Evolutionary conservation across 208 protist species (phyloP).

Genomic region (Plasmodiophora brassicae): DNA sequence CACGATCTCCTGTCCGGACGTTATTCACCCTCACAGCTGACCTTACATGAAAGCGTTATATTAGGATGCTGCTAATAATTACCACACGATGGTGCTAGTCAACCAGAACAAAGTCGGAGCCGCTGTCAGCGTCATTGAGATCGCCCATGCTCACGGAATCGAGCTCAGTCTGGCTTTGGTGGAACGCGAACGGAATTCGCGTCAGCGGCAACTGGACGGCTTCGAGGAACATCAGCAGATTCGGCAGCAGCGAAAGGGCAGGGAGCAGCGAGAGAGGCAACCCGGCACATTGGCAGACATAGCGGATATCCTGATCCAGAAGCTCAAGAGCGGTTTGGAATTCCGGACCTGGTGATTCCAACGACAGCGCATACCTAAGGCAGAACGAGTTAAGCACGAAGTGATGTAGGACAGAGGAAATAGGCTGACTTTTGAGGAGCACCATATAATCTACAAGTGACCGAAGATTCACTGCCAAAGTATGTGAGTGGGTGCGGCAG

Average conservation of each 20-base stretch:
- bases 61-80: too few species aligned
- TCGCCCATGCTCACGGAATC: too few species aligned
- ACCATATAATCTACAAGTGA: not conserved
- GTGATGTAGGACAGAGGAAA: not conserved
- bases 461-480: not conserved
- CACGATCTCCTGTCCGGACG: too few species aligned
- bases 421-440: too few species aligned
- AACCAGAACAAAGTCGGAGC: too few species aligned
- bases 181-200: too few species aligned
- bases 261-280: not conserved
- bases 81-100: too few species aligned
- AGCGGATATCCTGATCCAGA: not conserved
- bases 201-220: not conserved
- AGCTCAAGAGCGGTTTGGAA: not conserved
- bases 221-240: constrained; percentile 2
- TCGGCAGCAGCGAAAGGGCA: not conserved
- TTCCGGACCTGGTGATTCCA: not conserved
- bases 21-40: too few species aligned
- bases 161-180: too few species aligned
- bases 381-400: not conserved
- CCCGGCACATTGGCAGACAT: not conserved
- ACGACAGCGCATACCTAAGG: not conserved
- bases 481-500: not conserved
- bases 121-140: too few species aligned
- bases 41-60: too few species aligned